Conservation (phyloP, 176 grass and related monocot genomes). For the Thalia dealbata region DNA sequence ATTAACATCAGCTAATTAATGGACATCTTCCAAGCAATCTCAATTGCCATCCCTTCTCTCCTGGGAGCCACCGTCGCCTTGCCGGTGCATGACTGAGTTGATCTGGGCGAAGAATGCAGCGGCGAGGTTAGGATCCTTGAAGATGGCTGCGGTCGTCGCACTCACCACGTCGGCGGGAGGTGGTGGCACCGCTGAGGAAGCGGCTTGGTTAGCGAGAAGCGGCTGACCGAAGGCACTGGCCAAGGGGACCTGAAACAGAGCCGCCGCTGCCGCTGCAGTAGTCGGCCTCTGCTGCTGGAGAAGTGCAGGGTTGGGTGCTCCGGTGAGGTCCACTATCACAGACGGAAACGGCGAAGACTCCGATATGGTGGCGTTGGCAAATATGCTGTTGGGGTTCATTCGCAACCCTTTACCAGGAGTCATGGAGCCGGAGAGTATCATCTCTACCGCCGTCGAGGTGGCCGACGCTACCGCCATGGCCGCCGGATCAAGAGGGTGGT, state of each 20-base stretch:
- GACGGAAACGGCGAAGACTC: too few species aligned
- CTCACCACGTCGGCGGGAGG: constrained; percentile 43
- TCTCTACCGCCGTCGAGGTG: too few species aligned
- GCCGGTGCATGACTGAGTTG: constrained; percentile 51
- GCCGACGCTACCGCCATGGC: too few species aligned
- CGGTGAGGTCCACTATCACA: too few species aligned
- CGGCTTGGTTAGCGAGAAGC: constrained; percentile 44
- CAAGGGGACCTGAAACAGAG: constrained; percentile 38
- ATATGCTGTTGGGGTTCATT: too few species aligned
- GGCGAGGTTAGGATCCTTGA: constrained; percentile 74
- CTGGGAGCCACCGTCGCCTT: constrained; percentile 4
- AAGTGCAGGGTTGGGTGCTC: neutral
- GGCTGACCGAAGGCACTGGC: constrained; percentile 23
- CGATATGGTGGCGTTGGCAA: too few species aligned
- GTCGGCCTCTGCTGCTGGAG: constrained; percentile 20
- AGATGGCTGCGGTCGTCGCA: constrained; percentile 67
- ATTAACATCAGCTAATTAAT: too few species aligned
- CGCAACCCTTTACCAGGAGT: too few species aligned
- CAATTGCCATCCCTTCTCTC: neutral
- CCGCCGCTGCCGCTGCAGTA: neutral
- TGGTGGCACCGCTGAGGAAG: constrained; percentile 47
- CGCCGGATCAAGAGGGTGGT: too few species aligned
- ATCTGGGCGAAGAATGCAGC: constrained; percentile 64
- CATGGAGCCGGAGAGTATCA: too few species aligned
- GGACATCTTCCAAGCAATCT: too few species aligned